Conservation (phyloP, 1,284 basidiomycete species). For the Microbotryum silenes-acaulis region DNA sequence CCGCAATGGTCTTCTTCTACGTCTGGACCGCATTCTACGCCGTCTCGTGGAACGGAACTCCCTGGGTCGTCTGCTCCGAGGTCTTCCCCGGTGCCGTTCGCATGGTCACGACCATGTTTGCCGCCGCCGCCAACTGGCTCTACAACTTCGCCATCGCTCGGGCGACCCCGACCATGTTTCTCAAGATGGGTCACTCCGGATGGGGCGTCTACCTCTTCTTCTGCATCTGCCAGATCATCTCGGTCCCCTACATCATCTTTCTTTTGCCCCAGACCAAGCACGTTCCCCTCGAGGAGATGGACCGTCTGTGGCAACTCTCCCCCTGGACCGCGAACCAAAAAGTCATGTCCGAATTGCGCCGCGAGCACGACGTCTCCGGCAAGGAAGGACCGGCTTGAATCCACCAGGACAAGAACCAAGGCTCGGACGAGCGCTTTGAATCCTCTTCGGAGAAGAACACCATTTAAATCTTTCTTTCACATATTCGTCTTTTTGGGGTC, state of each 20-base stretch:
- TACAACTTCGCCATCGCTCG: slow-evolving; percentile 37
- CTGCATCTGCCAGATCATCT: slow-evolving; percentile 37
- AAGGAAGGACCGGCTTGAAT: background rate
- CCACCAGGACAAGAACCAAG: slow-evolving; percentile 4
- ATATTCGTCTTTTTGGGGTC: too few species aligned
- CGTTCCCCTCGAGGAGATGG: slow-evolving; percentile 32
- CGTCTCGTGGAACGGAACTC: slow-evolving; percentile 37
- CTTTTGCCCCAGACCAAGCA: slow-evolving; percentile 31
- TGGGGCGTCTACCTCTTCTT: slow-evolving; percentile 40
- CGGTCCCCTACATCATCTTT: slow-evolving; percentile 35
- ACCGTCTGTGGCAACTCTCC: slow-evolving; percentile 26
- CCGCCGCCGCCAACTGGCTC: slow-evolving; percentile 42
- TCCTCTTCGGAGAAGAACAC: background rate
- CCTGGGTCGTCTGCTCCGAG: slow-evolving; percentile 42
- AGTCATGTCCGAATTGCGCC: slow-evolving; percentile 11
- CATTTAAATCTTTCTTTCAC: too few species aligned
- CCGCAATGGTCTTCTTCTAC: slow-evolving; percentile 40
- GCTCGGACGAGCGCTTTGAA: slow-evolving; percentile 1
- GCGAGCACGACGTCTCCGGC: slow-evolving; percentile 1
- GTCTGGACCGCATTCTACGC: slow-evolving; percentile 37
- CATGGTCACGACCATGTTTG: slow-evolving; percentile 39
- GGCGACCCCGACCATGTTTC: slow-evolving; percentile 37
- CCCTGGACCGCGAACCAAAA: slow-evolving; percentile 11
- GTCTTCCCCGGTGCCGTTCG: slow-evolving; percentile 40
- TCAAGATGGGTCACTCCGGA: slow-evolving; percentile 31